phyloP scores from a whole-genome alignment of 1,284 basidiomycete species.

The Ustilago esculenta region DNA sequence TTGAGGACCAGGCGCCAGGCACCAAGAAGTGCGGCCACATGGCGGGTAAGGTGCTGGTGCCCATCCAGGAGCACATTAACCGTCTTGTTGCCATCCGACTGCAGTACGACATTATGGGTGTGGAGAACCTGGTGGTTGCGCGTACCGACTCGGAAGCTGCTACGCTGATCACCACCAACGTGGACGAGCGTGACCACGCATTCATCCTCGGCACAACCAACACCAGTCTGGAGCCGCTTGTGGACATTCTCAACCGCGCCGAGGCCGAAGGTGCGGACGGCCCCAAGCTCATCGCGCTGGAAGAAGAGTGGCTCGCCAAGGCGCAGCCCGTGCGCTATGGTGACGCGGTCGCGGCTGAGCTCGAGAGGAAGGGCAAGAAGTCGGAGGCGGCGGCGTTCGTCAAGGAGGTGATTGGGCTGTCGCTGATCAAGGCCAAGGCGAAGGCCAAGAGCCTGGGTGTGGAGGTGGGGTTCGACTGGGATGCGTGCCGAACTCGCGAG shows the following conservation, averaged over 20 bases:
- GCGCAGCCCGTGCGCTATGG: constrained; percentile 85
- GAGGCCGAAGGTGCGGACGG: constrained; percentile 83
- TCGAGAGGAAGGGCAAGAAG: constrained; percentile 74
- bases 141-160: constrained; percentile 88
- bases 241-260: constrained; percentile 83
- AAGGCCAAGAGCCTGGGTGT: constrained; percentile 85
- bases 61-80: constrained; percentile 81
- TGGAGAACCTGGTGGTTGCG: constrained; percentile 78
- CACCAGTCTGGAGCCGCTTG: constrained; percentile 75
- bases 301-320: constrained; percentile 83
- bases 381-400: constrained; percentile 72
- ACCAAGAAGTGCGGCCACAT: constrained; percentile 75
- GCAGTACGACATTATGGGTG: constrained; percentile 83
- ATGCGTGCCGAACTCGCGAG: constrained; percentile 90
- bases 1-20: constrained; percentile 91
- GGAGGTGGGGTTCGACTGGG: constrained; percentile 86
- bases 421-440: constrained; percentile 76
- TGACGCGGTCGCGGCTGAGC: constrained; percentile 77
- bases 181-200: constrained; percentile 93
- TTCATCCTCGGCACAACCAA: constrained; percentile 96
- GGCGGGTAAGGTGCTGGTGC: constrained; percentile 78
- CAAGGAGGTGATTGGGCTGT: constrained; percentile 74
- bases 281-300: constrained; percentile 81
- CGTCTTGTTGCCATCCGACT: constrained; percentile 79
- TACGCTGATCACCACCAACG: constrained; percentile 94